Conservation (phyloP, 176 grass and related monocot genomes). For the Musa troglodytarum region DNA sequence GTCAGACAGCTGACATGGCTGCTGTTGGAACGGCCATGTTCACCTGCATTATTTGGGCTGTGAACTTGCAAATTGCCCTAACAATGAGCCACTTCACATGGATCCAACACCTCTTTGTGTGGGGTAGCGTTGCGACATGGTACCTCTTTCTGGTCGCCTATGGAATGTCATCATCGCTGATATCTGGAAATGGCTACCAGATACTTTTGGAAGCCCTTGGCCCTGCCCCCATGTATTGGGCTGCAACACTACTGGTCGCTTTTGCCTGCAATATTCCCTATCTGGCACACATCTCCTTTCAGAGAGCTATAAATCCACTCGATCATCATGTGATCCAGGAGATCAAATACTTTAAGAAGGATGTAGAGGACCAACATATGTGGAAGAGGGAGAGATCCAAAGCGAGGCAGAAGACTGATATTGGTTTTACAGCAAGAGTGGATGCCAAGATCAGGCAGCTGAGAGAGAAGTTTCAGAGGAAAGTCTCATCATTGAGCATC, state of each 20-base stretch:
- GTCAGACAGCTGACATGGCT: conserved; percentile 90
- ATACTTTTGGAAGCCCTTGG: conserved; percentile 70
- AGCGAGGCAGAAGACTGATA: conserved; percentile 81
- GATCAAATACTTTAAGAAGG: conserved; percentile 77
- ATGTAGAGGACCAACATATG: conserved; percentile 78
- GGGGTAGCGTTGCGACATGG: conserved; percentile 82
- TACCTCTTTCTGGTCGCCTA: conserved; percentile 80
- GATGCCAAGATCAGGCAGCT: conserved; percentile 93
- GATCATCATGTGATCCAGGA: conserved; percentile 99
- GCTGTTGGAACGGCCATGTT: conserved; percentile 92
- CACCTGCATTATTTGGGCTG: conserved; percentile 94
- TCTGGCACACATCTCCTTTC: conserved; percentile 85
- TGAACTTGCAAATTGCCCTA: conserved; percentile 89
- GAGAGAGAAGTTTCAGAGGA: conserved; percentile 70
- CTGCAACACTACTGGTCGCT: conserved; percentile 57
- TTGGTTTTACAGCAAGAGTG: conserved; percentile 78
- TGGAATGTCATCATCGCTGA: conserved; percentile 43
- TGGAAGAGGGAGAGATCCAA: conserved; percentile 90
- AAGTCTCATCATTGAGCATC: conserved; percentile 46
- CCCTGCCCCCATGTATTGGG: conserved; percentile 72
- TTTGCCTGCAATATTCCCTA: conserved; percentile 81
- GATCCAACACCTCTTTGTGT: conserved; percentile 93
- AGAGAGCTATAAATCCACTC: conserved; percentile 72
- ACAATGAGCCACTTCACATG: conserved; percentile 99
- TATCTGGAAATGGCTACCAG: conserved; percentile 48